phyloP scores from a whole-genome alignment of 2,329 filamentous ascomycete species.

The Cladorrhinum sp. region DNA sequence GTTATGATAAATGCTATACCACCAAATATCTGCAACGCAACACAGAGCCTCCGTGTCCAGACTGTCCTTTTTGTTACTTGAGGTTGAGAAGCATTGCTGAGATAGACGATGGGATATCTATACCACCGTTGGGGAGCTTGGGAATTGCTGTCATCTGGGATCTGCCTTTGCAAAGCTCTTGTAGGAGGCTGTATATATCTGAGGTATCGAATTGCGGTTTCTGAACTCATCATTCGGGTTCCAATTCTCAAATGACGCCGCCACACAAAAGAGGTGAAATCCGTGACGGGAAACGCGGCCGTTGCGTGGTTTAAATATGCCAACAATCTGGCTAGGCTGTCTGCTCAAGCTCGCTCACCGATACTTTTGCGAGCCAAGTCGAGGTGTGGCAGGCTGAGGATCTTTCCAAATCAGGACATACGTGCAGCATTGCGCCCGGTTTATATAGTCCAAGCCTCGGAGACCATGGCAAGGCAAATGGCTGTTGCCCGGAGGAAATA shows the following conservation, averaged over 20 bases:
- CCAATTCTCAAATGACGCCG: background rate
- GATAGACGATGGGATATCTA: background rate
- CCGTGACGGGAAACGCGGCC: background rate
- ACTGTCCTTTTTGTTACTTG: background rate
- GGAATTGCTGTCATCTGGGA: background rate
- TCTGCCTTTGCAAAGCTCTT: background rate
- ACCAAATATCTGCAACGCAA: background rate
- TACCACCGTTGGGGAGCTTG: background rate
- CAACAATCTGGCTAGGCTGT: background rate
- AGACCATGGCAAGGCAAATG: background rate
- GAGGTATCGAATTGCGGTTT: background rate
- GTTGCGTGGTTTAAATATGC: background rate
- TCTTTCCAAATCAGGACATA: background rate
- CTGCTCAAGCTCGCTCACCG: background rate
- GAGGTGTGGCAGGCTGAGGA: background rate
- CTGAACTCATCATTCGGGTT: background rate
- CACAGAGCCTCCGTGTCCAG: background rate
- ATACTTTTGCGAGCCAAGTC: no score
- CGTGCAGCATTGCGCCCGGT: conserved; percentile 1
- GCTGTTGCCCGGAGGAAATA: background rate
- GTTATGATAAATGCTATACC: conserved; percentile 7
- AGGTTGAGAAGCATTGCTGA: background rate
- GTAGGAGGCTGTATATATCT: background rate
- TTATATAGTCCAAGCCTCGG: background rate
- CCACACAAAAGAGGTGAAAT: background rate